Evolutionary conservation across 768 basidiomycete species (phyloP), one percentile per base, ranked within the genome.

Genomic region (Leccinum boreale): DNA sequence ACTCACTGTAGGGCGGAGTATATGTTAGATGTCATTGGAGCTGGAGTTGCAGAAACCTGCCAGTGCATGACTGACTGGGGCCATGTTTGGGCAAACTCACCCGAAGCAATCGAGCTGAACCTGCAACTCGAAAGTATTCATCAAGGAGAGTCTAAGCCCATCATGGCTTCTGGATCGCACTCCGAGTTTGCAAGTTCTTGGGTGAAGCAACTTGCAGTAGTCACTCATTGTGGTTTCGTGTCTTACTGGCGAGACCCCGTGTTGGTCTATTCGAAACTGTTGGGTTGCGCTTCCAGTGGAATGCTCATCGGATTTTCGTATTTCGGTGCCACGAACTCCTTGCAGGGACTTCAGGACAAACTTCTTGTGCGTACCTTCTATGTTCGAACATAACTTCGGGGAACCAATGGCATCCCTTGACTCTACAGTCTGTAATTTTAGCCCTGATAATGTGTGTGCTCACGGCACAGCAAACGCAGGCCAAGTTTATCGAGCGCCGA

Each of bases 391-490:
- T 1, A 5, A 44, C 12, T 9, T 0, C 19, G 9, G 17, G 11
- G 10, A 6, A 17, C 15, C 39, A 21, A 33, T 61, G 7, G 57
- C 21, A 17, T 46, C 21, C 4, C 23, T 50, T 15, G 15, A 19
- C 12, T 14, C 45, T 9, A 2, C 50, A 83, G 82, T 70, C 81
- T 0, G 78, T 84, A 42, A 85, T 79, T 67, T 79, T 85, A 77
- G 71, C 71, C 4, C 76, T 75, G 12, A 75, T 83, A 54, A 46
- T 70, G 28, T 55, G 63, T 66, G 77, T 80, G 1, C 77, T 83
- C 3, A 70, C 86, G 36, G 75, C 80, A 3, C 82, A 85, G 61
- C 85, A 87, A 65, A 72, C 86, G 3, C 85, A 85, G 65, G 74
- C 81, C 8, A 80, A 79, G 35, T 87, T 81, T 73, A 77, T 88